Percentiles rank a stretch among this genome's conserved stretches.
phyloP scores from a whole-genome alignment of 305 asterid species.

The Striga hermonthica region DNA sequence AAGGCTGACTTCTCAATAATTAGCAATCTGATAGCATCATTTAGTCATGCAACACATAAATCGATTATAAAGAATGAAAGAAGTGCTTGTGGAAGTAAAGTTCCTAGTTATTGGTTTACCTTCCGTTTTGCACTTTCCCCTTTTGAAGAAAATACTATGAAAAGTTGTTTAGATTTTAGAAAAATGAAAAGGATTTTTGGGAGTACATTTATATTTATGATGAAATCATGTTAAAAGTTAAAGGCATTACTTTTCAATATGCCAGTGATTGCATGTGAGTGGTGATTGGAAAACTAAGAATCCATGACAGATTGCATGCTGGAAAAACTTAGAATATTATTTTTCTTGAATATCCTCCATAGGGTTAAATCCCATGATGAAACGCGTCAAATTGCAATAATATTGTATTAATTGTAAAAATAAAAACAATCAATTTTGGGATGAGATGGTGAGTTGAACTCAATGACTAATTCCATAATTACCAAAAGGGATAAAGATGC shows the following conservation, averaged over 20 bases:
- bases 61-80: not conserved
- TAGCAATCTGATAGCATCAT: constrained; percentile 19
- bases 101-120: constrained; percentile 3
- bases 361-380: no score
- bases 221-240: not conserved
- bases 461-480: no score
- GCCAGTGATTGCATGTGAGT: not conserved
- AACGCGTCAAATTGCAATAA: no score
- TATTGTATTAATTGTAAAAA: no score
- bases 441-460: no score
- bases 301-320: not conserved
- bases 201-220: not conserved
- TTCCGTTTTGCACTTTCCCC: not conserved
- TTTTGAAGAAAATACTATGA: not conserved
- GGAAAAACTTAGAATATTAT: no score
- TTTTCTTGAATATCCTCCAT: no score
- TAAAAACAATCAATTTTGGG: no score
- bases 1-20: constrained; percentile 40
- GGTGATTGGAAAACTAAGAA: not conserved
- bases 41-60: constrained; percentile 6
- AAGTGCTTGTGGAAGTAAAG: constrained; percentile 10
- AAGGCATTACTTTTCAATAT: not conserved
- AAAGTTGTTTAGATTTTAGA: not conserved
- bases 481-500: no score
- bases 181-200: not conserved